Conservation (phyloP, 2,329 filamentous ascomycete species). For the Microthyrium microscopicum region DNA sequence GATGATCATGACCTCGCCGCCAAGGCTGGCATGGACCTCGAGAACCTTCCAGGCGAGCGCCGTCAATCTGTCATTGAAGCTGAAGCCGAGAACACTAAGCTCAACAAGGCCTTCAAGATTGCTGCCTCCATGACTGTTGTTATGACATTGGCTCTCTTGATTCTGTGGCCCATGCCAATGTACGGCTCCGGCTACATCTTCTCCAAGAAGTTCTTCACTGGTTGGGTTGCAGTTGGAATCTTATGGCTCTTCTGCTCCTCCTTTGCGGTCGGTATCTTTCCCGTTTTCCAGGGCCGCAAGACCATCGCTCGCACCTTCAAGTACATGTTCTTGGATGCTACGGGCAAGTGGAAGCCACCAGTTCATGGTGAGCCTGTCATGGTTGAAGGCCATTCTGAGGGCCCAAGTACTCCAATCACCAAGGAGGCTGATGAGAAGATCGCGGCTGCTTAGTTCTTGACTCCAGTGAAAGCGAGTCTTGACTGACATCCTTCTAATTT, state of each 20-base stretch:
- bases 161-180: conserved; percentile 13
- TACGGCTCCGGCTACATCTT: conserved; percentile 13
- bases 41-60: conserved; percentile 7
- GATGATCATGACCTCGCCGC: conserved; percentile 2
- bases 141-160: conserved; percentile 11
- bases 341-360: neutral
- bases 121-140: conserved; percentile 9
- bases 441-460: too few relatives aligned
- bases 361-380: too few relatives aligned
- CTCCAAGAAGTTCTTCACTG: conserved; percentile 12
- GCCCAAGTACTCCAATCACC: too few relatives aligned
- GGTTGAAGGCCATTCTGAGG: too few relatives aligned
- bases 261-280: conserved; percentile 6
- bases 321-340: neutral
- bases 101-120: conserved; percentile 11
- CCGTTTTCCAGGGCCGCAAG: conserved; percentile 3
- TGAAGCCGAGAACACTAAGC: conserved; percentile 8
- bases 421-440: too few relatives aligned
- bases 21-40: neutral
- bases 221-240: conserved; percentile 14
- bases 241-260: conserved; percentile 10
- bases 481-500: too few relatives aligned
- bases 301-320: neutral
- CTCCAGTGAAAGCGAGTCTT: too few relatives aligned
- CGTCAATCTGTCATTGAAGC: conserved; percentile 16